These are phyloP conservation scores for Acanthamoeba triangularis DNA, from an alignment of 208 protist genomes.

Conservation along the genomic window DNA sequence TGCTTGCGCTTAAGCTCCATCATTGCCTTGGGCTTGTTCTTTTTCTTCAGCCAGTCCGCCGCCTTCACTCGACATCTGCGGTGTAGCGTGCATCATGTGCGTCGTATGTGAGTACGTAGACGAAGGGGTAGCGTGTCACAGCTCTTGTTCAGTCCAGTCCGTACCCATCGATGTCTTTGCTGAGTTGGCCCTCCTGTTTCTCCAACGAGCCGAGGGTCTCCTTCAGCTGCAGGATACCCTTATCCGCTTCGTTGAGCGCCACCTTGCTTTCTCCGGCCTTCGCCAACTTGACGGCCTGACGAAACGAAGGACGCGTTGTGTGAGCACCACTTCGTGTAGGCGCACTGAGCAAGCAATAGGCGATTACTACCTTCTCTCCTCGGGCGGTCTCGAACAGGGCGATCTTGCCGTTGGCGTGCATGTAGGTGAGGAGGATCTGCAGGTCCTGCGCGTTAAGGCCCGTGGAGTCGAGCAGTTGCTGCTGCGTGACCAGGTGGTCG, in stretches of 20 bases:
- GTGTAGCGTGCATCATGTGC: neutral
- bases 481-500: constrained; percentile 8
- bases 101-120: no score
- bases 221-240: constrained; percentile 51
- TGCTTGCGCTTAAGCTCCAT: constrained; percentile 43
- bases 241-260: constrained; percentile 6
- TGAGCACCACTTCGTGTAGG: neutral
- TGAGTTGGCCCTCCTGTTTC: constrained; percentile 15
- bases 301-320: no score
- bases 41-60: constrained; percentile 2
- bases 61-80: neutral
- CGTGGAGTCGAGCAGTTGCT: neutral
- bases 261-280: neutral
- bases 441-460: neutral
- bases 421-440: neutral
- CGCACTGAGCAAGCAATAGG: neutral
- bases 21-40: constrained; percentile 6
- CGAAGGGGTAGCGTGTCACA: neutral
- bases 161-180: constrained; percentile 19
- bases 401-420: neutral
- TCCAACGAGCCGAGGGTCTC: constrained; percentile 15
- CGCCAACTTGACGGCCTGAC: constrained; percentile 26
- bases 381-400: neutral
- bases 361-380: neutral
- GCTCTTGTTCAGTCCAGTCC: neutral